Conservation (phyloP, 2,329 filamentous ascomycete genomes). For the Phaeosphaeriaceae sp. region DNA sequence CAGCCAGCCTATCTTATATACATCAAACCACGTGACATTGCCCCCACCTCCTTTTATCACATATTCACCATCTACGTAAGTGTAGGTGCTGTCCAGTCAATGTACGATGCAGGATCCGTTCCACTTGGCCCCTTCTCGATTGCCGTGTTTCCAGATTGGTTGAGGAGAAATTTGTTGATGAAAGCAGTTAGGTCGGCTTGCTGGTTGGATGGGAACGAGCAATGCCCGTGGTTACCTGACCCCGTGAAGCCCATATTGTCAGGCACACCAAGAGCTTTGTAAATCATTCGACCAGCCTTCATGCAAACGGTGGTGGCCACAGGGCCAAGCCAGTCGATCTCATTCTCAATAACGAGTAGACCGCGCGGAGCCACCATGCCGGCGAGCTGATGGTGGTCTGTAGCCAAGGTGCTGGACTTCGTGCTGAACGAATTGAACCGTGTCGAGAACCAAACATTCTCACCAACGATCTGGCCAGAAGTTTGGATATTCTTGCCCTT, state of each 20-base stretch:
- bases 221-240: constrained; percentile 62
- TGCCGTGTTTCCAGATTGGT: constrained; percentile 35
- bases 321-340: constrained; percentile 65
- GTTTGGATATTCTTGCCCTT: constrained; percentile 67
- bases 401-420: constrained; percentile 56
- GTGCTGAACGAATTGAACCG: constrained; percentile 61
- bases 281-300: constrained; percentile 61
- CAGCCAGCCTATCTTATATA: constrained; percentile 9
- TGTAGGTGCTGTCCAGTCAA: constrained; percentile 46
- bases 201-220: constrained; percentile 61
- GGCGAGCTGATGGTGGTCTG: constrained; percentile 65
- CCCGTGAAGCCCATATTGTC: constrained; percentile 66
- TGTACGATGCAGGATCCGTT: constrained; percentile 41
- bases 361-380: constrained; percentile 63
- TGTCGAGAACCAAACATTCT: constrained; percentile 69
- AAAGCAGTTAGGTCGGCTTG: constrained; percentile 60
- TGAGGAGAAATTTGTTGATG: constrained; percentile 60
- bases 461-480: constrained; percentile 62
- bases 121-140: constrained; percentile 43
- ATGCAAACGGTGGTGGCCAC: constrained; percentile 64
- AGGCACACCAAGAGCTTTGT: constrained; percentile 60
- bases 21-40: constrained; percentile 13
- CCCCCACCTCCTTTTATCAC: background rate
- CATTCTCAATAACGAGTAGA: constrained; percentile 63
- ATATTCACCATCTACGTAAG: constrained; percentile 30